Percentiles rank a stretch among this genome's conserved stretches.
These are phyloP conservation scores for Byssochlamys sp. DNA, from an alignment of 2,329 filamentous ascomycete genomes.

Conservation along the genomic window DNA sequence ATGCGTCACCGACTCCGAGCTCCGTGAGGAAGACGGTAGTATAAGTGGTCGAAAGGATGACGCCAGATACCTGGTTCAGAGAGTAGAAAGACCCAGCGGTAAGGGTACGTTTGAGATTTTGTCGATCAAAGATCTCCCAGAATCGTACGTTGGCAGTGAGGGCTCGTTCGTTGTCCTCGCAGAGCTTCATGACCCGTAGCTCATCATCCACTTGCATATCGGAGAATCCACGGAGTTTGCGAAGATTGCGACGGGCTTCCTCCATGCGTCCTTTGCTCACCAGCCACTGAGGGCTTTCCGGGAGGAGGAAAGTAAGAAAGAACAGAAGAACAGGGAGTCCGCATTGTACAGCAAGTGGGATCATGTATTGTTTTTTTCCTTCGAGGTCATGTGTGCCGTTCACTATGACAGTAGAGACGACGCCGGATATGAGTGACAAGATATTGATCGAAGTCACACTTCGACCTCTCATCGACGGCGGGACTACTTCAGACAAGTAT, in stretches of 20 bases:
- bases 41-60: conserved; percentile 30
- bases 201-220: conserved; percentile 23
- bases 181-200: conserved; percentile 20
- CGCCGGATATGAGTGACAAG: conserved; percentile 21
- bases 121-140: conserved; percentile 27
- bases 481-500: conserved; percentile 29
- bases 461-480: conserved; percentile 21
- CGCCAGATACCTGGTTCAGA: conserved; percentile 27
- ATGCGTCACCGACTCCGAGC: conserved; percentile 23
- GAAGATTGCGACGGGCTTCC: conserved; percentile 20
- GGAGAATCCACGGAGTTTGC: conserved; percentile 22
- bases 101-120: conserved; percentile 27
- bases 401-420: conserved; percentile 26
- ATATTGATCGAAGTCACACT: conserved; percentile 24
- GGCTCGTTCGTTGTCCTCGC: conserved; percentile 17
- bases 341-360: conserved; percentile 28
- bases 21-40: conserved; percentile 28
- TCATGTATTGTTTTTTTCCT: conserved; percentile 22
- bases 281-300: conserved; percentile 28
- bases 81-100: conserved; percentile 27
- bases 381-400: conserved; percentile 18
- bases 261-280: conserved; percentile 19
- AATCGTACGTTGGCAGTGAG: conserved; percentile 18
- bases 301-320: conserved; percentile 19
- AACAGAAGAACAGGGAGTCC: conserved; percentile 22